A percentile compares a stretch with the other conserved stretches of the same genome.
phyloP scores from a whole-genome alignment of 2,329 filamentous ascomycete species.

The Colletotrichum nymphaeae region DNA sequence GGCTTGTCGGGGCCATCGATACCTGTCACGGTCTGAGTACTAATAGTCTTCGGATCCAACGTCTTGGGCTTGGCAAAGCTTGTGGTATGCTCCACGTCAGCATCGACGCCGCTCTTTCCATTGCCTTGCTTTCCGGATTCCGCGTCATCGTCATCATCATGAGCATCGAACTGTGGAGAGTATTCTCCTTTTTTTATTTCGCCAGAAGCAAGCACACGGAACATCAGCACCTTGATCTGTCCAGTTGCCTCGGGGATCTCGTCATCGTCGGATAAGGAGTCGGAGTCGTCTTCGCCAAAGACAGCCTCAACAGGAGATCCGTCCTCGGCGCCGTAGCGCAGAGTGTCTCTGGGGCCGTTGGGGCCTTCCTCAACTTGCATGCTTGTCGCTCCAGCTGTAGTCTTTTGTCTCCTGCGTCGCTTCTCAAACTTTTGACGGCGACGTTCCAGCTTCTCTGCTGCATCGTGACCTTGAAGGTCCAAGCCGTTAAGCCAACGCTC shows the following conservation, averaged over 20 bases:
- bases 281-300: constrained; percentile 77
- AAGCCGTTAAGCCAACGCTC: constrained; percentile 97
- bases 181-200: constrained; percentile 99
- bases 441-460: constrained; percentile 89
- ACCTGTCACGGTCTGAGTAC: constrained; percentile 98
- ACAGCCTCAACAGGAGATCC: constrained; percentile 78
- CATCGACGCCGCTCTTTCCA: constrained; percentile 73
- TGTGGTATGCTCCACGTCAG: constrained; percentile 94
- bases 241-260: constrained; percentile 93
- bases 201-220: constrained; percentile 92
- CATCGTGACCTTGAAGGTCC: constrained; percentile 93
- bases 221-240: constrained; percentile 98
- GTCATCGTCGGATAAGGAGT: constrained; percentile 81
- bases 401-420: constrained; percentile 73
- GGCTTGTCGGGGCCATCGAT: constrained; percentile 97
- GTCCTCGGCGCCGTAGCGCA: constrained; percentile 84
- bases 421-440: constrained; percentile 83
- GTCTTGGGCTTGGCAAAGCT: constrained; percentile 98
- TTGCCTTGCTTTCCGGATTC: constrained; percentile 62
- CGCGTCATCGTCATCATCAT: constrained; percentile 88
- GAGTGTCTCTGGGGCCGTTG: constrained; percentile 65
- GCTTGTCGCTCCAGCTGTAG: constrained; percentile 49
- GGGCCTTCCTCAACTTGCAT: constrained; percentile 53
- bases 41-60: constrained; percentile 95
- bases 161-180: constrained; percentile 95